phyloP scores from a whole-genome alignment of 495 filamentous ascomycete genomes.

The Evernia prunastri region DNA sequence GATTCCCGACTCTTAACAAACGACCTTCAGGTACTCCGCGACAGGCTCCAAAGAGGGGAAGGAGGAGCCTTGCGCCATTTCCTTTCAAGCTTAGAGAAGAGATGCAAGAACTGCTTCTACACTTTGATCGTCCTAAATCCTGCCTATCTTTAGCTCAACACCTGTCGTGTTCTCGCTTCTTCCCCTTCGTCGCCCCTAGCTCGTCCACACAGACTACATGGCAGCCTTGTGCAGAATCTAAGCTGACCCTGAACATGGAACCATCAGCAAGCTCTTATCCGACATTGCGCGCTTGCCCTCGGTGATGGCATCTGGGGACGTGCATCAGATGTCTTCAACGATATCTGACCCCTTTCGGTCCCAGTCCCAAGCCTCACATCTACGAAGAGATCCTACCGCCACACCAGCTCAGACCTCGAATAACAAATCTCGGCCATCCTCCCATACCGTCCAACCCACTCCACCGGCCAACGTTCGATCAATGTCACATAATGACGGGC shows the following conservation, averaged over 20 bases:
- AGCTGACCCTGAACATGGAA: constrained; percentile 43
- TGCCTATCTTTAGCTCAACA: neutral
- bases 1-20: neutral
- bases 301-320: constrained; percentile 48
- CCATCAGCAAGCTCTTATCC: constrained; percentile 43
- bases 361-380: constrained; percentile 23
- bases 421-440: neutral
- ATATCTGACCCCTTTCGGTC: constrained; percentile 29
- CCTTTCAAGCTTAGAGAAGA: neutral
- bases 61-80: neutral
- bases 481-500: constrained; percentile 10
- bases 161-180: neutral
- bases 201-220: neutral
- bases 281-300: constrained; percentile 37
- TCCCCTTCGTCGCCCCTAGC: neutral
- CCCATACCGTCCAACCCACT: constrained; percentile 29
- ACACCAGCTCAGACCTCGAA: neutral
- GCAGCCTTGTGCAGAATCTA: neutral
- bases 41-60: neutral
- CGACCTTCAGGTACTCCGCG: neutral
- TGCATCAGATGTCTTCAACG: constrained; percentile 32
- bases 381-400: constrained; percentile 17
- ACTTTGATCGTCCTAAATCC: neutral
- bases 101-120: neutral
- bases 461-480: constrained; percentile 31